A percentile compares a stretch with the other conserved stretches of the same genome.
Conservation (phyloP, 208 protist genomes). For the Giardia muris region DNA sequence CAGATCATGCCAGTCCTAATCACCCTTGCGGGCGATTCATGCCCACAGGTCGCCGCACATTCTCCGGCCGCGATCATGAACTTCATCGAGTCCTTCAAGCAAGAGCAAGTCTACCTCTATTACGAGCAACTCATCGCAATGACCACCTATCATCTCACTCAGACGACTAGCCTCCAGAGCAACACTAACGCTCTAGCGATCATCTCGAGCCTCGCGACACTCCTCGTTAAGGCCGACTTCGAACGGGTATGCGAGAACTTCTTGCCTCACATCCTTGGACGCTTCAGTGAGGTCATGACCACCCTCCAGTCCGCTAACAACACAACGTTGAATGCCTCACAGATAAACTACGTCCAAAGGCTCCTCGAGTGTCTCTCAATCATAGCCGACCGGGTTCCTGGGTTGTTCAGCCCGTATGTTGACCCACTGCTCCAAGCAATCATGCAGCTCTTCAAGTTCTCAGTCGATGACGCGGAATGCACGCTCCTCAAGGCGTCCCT, state of each 20-base stretch:
- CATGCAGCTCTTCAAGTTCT: slow-evolving; percentile 1
- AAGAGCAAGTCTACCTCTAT: neutral
- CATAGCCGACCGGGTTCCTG: neutral
- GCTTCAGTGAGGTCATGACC: neutral
- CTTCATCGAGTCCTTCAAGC: neutral
- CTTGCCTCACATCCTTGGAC: neutral
- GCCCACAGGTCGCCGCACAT: neutral
- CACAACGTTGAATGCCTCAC: neutral
- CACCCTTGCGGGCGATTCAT: neutral
- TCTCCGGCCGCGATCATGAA: neutral
- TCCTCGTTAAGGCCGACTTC: neutral
- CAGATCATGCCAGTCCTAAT: neutral
- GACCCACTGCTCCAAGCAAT: neutral
- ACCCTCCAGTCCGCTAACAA: neutral
- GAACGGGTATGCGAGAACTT: neutral
- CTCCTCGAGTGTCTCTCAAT: neutral
- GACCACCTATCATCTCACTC: neutral
- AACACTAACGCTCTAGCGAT: neutral
- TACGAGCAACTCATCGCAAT: neutral
- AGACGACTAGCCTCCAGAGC: neutral
- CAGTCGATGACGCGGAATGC: neutral
- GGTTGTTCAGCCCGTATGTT: neutral
- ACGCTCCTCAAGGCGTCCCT: neutral
- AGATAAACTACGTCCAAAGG: neutral
- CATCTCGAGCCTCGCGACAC: neutral